Evolutionary conservation across 2,329 filamentous ascomycete genomes (phyloP).

Genomic region (Beauveria varroae): DNA sequence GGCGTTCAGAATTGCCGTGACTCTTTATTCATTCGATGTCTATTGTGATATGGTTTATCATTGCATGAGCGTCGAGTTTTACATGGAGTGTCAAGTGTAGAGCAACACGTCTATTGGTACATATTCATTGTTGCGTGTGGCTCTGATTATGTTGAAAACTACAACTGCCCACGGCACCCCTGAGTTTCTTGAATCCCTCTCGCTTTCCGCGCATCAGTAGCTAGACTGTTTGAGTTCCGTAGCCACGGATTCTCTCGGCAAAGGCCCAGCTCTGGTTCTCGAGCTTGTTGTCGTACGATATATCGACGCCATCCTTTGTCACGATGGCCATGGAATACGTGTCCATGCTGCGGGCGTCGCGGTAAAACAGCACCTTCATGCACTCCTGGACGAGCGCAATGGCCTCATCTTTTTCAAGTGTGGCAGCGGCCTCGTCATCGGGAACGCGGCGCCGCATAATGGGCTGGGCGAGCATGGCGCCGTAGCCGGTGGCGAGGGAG

Average conservation of each 20-base stretch:
- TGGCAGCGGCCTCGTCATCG: conserved; percentile 69
- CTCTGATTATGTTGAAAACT: neutral
- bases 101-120: conserved; percentile 9
- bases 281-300: conserved; percentile 78
- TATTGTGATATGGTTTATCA: too few relatives aligned
- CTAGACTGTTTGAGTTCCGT: conserved; percentile 74
- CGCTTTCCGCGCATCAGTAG: neutral
- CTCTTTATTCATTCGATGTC: too few relatives aligned
- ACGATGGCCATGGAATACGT: conserved; percentile 86
- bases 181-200: too few relatives aligned
- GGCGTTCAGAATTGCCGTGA: neutral
- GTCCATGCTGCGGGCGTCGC: conserved; percentile 88
- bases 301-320: conserved; percentile 78
- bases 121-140: neutral
- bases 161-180: too few relatives aligned
- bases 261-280: conserved; percentile 98
- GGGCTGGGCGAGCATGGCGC: conserved; percentile 85
- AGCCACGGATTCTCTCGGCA: conserved; percentile 88
- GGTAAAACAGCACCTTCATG: conserved; percentile 98
- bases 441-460: conserved; percentile 79
- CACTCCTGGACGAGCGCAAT: conserved; percentile 79
- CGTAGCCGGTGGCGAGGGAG: conserved; percentile 87
- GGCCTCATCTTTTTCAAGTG: conserved; percentile 70
- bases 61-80: neutral
- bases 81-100: neutral